Evolutionary conservation across 75 land plant genomes (phyloP), one percentile per base, ranked within the genome.

Genomic region (Selaginella moellendorffii): DNA sequence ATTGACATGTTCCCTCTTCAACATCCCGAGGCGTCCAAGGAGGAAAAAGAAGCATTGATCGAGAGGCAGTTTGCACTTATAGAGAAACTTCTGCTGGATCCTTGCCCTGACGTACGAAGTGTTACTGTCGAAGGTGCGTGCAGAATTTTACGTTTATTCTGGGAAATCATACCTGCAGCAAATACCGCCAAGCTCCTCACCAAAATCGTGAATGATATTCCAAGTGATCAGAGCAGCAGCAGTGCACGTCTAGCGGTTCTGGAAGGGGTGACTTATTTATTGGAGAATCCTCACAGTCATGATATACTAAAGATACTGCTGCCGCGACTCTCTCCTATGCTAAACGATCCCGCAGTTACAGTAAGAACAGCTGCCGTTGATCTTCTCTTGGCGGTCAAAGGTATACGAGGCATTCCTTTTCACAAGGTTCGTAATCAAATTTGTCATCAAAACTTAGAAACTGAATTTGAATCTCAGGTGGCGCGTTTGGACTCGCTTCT

Each of bases 1-100:
- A 53, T 90, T 1, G 96, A 90, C 25, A 17, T 86, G 70, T 90
- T 90, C 63, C 96, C 96, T 66, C 70, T 90, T 61, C 84, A 81
- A 75, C 82, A 90, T 70, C 96, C 96, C 54, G 83, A 82, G 68
- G 68, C 82, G 5, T 83, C 82, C 18, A 85, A 82, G 68, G 96
- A 86, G 54, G 80, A 53, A 22, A 83, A 85, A 66, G 96, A 83
- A 59, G 72, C 71, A 21, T 66, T 90, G 65, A 78, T 90, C 28
- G 80, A 80, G 52, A 85, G 74, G 53, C 96, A 90, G 69, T 90
- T 83, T 63, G 74, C 76, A 54, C 71, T 90, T 14, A 46, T 90
- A 42, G 85, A 90, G 9, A 90, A 71, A 64, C 63, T 85, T 56
- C 81, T 90, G 24, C 20, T 68, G 21, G 96, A 90, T 80, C 78